Base-by-base conservation (phyloP, 352 stramenopile species). In the Phytophthora meadii region DNA sequence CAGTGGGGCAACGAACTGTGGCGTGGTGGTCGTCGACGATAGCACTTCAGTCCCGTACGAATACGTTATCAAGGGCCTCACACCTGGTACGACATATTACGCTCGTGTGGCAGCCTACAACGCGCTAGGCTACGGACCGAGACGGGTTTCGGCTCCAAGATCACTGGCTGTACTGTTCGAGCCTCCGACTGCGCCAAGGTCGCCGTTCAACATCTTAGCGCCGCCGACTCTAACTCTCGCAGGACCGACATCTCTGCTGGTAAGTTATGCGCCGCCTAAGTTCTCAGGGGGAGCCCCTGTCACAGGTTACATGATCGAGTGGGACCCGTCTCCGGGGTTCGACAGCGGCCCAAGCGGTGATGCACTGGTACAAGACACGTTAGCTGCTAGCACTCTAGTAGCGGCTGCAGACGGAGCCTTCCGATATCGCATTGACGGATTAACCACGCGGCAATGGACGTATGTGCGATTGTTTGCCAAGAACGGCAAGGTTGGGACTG, bases 281-380 rank as follows among this genome's bases (percentile, higher is more conserved):
- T 97, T 98, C 61, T 79, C 90, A 48, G 97, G 96, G 6, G 97
- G 97, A 27, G 82, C 87, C 2, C 66, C 76, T 4, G 74, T 99
- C 19, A 97, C 88, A 5, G 77, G 83, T 4, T 98, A 97, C 71
- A 81, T 84, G 46, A 89, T 99, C 53, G 93, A 98, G 65, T 97
- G 94, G 77, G 95, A 99, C 46, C 69, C 78, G 0, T 82, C 74
- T 48, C 42, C 77, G 4, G 65, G 75, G 5, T 98, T 98, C 55
- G 79, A 96, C 36, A 92, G 73, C 30, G 86, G 83, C 2, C 42
- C 44, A 0, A 87, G 83, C 10, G 85, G 83, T 8, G 76, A 90
- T 47, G 72, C 86, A 0, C 64, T 93, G 2, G 76, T 69, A 0
- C 70, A 88, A 51, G 58, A 60, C 2, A 70, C 87, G 2, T 17